Evolutionary conservation across 2,329 filamentous ascomycete genomes (phyloP), one percentile per base, ranked within the genome.

Genomic region (Ophiostoma piceae): DNA sequence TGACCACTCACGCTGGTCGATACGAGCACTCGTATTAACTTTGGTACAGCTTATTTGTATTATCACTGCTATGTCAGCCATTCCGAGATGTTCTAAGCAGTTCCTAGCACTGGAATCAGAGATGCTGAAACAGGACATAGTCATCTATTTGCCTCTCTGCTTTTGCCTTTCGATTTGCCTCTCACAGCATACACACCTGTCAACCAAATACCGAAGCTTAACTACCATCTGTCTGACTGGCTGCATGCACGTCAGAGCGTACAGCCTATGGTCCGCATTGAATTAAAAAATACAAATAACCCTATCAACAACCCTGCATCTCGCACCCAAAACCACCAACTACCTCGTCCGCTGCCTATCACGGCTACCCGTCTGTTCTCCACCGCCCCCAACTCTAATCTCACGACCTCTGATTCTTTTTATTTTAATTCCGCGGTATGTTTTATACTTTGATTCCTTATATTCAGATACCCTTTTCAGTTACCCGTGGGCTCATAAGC

Each of bases 311-410:
- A 3, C n/a, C 22, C 12, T 9, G 22, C n/a, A 22, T 54, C 51
- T 22, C n/a, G n/a, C 41, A 47, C 41, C 6, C 5, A 6, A 47
- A 47, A 29, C 26, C 26, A 29, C 26, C 1, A 29, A 29, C 26
- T n/a, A 22, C 47, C 26, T 35, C 26, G 57, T 62, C 22, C 26
- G 26, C 11, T 62, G 26, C 26, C 26, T 62, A 62, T 62, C 57
- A 32, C 12, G 57, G 57, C 57, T 35, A 62, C 57, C 14, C 57
- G 35, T 19, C 54, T 12, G 26, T 12, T 32, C 54, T 26, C 54
- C 54, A 32, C 57, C 14, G 12, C 26, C 57, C 57, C 57, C 57
- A 60, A 60, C 54, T 60, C 26, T 29, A 60, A 60, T 60, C 57
- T 62, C 57, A 62, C 57, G 14, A 62, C 22, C 26, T 19, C 12